Percentiles rank a stretch among this genome's conserved stretches.
Evolutionary conservation across 768 basidiomycete species (phyloP).

Genomic region (Melanogaster broomeanus): DNA sequence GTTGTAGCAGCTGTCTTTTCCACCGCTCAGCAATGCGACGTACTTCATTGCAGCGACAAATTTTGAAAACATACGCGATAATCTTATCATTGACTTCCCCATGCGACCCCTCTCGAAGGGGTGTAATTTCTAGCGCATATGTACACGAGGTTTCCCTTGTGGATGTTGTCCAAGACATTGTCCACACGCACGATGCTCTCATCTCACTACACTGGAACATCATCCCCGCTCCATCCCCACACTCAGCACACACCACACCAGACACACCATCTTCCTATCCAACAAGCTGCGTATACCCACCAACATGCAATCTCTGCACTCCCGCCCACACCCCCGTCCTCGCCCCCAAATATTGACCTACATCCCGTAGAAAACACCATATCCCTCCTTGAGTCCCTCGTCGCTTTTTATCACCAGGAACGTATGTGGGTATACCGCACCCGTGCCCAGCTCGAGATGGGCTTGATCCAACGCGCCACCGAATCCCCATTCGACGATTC

Average conservation of each 20-base stretch:
- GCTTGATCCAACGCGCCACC: slow-evolving; percentile 28
- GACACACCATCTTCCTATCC: slow-evolving; percentile 23
- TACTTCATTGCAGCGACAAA: slow-evolving; percentile 69
- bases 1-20: slow-evolving; percentile 98
- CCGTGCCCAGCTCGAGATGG: slow-evolving; percentile 58
- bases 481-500: slow-evolving; percentile 7
- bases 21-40: slow-evolving; percentile 92
- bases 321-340: slow-evolving; percentile 35
- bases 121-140: not conserved
- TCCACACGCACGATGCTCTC: slow-evolving; percentile 71
- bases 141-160: not conserved
- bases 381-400: slow-evolving; percentile 62
- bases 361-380: slow-evolving; percentile 49
- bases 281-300: slow-evolving; percentile 23
- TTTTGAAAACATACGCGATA: too few species aligned
- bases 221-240: slow-evolving; percentile 20
- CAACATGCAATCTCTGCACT: slow-evolving; percentile 31
- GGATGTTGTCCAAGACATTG: not conserved
- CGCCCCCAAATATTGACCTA: slow-evolving; percentile 31
- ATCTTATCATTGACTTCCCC: too few species aligned
- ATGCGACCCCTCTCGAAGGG: slow-evolving; percentile 18
- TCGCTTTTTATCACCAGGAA: slow-evolving; percentile 69
- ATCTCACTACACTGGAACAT: slow-evolving; percentile 20
- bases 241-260: slow-evolving; percentile 30
- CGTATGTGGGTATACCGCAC: slow-evolving; percentile 72